A percentile compares a stretch with the other conserved stretches of the same genome.
Conservation (phyloP, 306 rosid genomes). For the Castanospermum australe region DNA sequence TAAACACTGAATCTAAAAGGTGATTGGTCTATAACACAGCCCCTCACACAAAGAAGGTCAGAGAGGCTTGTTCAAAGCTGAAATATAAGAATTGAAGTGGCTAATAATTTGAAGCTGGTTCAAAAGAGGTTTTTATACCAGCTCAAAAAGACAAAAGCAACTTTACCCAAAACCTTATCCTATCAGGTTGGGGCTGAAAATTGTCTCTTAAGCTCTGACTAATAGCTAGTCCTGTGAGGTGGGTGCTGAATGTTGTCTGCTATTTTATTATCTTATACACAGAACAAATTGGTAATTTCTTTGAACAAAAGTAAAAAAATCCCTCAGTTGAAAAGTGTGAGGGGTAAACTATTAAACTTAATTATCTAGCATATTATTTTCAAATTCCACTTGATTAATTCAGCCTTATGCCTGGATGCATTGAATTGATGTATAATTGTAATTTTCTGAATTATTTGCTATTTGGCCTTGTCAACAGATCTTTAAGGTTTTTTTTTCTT, state of each 20-base stretch:
- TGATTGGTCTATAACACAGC: neutral
- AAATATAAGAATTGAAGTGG: neutral
- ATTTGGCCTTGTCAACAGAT: neutral
- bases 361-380: neutral
- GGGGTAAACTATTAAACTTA: neutral
- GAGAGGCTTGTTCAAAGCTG: neutral
- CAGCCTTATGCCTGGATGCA: neutral
- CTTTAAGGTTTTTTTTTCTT: no score
- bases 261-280: neutral
- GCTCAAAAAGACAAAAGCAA: neutral
- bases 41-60: neutral
- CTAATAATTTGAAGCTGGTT: neutral
- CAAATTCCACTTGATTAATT: neutral
- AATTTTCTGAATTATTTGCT: neutral
- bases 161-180: neutral
- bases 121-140: neutral
- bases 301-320: neutral
- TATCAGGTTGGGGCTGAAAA: neutral
- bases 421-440: neutral
- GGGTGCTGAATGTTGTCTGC: neutral
- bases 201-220: neutral
- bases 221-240: no score
- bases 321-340: neutral
- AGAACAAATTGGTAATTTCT: neutral
- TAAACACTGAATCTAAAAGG: neutral